Percentiles rank a stretch among this genome's conserved stretches.
These are phyloP conservation scores for Xanthoconium stramineum DNA, from an alignment of 768 basidiomycete species.

Conservation along the genomic window DNA sequence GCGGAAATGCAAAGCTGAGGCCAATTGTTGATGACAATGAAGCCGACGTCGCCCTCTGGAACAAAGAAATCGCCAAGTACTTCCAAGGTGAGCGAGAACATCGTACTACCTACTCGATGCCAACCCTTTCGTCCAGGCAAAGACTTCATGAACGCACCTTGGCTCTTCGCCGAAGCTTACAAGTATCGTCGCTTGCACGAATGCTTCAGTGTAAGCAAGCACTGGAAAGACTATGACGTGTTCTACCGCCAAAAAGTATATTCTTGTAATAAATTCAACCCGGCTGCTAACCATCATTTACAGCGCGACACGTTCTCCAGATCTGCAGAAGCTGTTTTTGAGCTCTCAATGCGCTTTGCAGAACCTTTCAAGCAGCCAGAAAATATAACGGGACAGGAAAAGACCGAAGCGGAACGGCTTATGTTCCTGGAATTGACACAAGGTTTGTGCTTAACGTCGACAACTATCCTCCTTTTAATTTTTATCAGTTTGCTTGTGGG, in stretches of 20 bases:
- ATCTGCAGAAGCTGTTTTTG: constrained; percentile 88
- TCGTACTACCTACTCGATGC: background rate
- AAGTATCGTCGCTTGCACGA: constrained; percentile 90
- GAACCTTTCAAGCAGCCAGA: constrained; percentile 71
- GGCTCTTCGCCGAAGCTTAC: constrained; percentile 95
- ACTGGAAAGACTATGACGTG: constrained; percentile 89
- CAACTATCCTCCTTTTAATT: background rate
- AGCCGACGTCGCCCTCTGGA: constrained; percentile 93
- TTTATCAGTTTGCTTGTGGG: constrained; percentile 86
- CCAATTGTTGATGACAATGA: constrained; percentile 90
- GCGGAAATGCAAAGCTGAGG: constrained; percentile 76
- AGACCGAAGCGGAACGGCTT: constrained; percentile 66
- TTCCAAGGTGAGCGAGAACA: constrained; percentile 65
- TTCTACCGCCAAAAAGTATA: constrained; percentile 91
- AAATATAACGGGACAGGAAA: constrained; percentile 49
- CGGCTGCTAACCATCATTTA: constrained; percentile 6
- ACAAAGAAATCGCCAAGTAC: constrained; percentile 93
- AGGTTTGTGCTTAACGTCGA: constrained; percentile 42
- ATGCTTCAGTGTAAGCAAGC: constrained; percentile 88
- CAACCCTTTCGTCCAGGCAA: constrained; percentile 47
- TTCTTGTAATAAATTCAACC: background rate
- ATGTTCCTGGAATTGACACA: constrained; percentile 94
- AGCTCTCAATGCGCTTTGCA: constrained; percentile 87
- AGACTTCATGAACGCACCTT: constrained; percentile 94
- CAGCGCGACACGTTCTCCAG: constrained; percentile 95